phyloP scores from a whole-genome alignment of 306 rosid genomes.

The Vachellia collinsii region DNA sequence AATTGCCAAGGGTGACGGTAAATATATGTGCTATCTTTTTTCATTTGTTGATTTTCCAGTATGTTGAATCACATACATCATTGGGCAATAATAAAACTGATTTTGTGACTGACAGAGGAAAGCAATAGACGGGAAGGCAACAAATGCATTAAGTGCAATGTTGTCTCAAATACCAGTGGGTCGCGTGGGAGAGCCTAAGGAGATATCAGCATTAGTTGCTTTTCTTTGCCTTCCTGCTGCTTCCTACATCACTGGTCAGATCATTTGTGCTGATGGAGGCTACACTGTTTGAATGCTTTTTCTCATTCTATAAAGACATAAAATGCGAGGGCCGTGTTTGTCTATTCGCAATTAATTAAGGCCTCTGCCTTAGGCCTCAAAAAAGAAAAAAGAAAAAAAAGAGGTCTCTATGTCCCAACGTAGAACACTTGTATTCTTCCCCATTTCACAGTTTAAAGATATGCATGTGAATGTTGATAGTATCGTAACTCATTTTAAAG shows the following conservation, averaged over 20 bases:
- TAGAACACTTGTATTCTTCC: too few species aligned
- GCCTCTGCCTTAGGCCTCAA: background rate
- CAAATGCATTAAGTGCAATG: background rate
- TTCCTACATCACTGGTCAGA: conserved; percentile 63
- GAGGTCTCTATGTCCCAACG: background rate
- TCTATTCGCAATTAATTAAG: background rate
- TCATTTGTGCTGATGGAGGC: conserved; percentile 62
- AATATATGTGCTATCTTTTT: background rate
- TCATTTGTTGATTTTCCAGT: background rate
- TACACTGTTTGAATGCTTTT: conserved; percentile 33
- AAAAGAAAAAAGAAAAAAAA: too few species aligned
- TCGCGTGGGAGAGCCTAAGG: conserved; percentile 49
- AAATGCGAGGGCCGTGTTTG: too few species aligned
- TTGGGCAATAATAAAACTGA: background rate
- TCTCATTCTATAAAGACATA: background rate
- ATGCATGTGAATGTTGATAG: background rate
- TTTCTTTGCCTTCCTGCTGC: conserved; percentile 73
- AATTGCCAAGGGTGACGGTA: background rate
- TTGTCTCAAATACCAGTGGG: conserved; percentile 36
- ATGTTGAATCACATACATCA: background rate
- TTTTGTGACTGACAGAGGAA: conserved; percentile 3
- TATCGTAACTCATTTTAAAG: background rate
- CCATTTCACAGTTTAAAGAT: too few species aligned
- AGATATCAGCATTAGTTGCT: conserved; percentile 56
- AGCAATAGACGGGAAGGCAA: background rate